phyloP scores from a whole-genome alignment of 768 basidiomycete species.

The Lactarius hatsudake region DNA sequence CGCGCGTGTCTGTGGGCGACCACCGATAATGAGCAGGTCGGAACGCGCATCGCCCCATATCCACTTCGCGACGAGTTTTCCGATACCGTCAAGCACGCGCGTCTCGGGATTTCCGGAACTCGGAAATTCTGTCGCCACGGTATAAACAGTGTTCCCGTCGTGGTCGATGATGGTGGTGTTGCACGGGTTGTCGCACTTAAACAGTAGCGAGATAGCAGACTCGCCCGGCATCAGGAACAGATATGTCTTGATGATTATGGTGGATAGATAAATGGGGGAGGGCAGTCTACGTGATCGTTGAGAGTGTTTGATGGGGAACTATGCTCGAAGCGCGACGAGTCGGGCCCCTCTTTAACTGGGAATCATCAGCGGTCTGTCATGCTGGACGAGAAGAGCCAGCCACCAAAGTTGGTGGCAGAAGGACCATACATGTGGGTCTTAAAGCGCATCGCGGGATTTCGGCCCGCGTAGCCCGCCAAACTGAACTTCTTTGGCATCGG shows the following conservation, averaged over 20 bases:
- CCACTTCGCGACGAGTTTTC: constrained; percentile 26
- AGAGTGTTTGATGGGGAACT: not conserved
- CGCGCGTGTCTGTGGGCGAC: constrained; percentile 6
- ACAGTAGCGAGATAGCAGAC: constrained; percentile 1
- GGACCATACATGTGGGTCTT: not conserved
- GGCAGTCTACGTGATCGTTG: not conserved
- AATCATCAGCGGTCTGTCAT: not conserved
- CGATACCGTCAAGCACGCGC: constrained; percentile 17
- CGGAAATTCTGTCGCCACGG: constrained; percentile 24
- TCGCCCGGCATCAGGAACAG: not conserved
- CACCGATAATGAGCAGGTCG: constrained; percentile 25
- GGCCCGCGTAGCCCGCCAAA: not conserved
- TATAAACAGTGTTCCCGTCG: constrained; percentile 14
- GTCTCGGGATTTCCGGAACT: constrained; percentile 17
- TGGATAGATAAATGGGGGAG: not conserved
- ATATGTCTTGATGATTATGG: constrained; percentile 3
- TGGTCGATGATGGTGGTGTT: constrained; percentile 25
- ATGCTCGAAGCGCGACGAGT: not conserved
- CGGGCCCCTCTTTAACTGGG: not conserved
- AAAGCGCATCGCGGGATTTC: no score
- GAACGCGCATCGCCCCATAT: constrained; percentile 26
- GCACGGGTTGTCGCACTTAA: constrained; percentile 27
- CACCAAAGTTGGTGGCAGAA: not conserved
- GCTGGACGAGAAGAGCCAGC: not conserved
- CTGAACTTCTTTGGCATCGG: not conserved